phyloP scores from a whole-genome alignment of 768 basidiomycete species.

The Russula virescens region DNA sequence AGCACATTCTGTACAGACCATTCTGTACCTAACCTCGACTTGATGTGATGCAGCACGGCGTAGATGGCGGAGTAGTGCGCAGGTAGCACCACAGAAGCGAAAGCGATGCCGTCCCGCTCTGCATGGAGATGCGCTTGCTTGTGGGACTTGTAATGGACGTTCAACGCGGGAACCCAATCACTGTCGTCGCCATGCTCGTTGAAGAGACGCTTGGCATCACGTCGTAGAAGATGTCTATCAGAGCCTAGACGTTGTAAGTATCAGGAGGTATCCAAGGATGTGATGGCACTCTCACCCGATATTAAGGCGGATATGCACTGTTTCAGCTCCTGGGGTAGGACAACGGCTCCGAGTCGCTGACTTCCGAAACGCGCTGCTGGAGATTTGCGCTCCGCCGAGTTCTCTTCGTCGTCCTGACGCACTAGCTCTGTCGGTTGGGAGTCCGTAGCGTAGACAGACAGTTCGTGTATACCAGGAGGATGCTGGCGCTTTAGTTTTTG shows the following conservation, averaged over 20 bases:
- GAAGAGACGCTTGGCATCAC: constrained; percentile 70
- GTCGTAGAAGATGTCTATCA: constrained; percentile 58
- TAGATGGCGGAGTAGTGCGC: constrained; percentile 78
- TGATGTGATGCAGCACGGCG: constrained; percentile 65
- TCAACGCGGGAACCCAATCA: constrained; percentile 53
- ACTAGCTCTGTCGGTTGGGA: constrained; percentile 28
- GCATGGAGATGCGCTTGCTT: constrained; percentile 53
- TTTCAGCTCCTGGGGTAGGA: constrained; percentile 68
- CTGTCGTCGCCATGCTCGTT: constrained; percentile 33
- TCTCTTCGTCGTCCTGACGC: constrained; percentile 32
- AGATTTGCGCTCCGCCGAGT: constrained; percentile 51
- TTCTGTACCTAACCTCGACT: constrained; percentile 54
- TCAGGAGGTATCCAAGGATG: background rate
- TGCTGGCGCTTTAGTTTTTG: constrained; percentile 27
- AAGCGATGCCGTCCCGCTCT: constrained; percentile 74
- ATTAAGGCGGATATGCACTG: constrained; percentile 62
- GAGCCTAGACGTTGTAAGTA: constrained; percentile 39
- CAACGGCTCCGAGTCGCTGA: constrained; percentile 60
- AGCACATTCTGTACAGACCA: constrained; percentile 58
- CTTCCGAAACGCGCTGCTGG: constrained; percentile 82
- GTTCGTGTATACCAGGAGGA: constrained; percentile 38
- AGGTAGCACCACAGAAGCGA: constrained; percentile 80
- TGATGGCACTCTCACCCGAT: constrained; percentile 39
- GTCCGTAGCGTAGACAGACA: constrained; percentile 46
- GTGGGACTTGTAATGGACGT: constrained; percentile 54